Percentiles rank a stretch among this genome's conserved stretches.
Evolutionary conservation across 228 moss, liverwort and hornwort genomes (phyloP).

Genomic region (Sphagnum magellanicum): DNA sequence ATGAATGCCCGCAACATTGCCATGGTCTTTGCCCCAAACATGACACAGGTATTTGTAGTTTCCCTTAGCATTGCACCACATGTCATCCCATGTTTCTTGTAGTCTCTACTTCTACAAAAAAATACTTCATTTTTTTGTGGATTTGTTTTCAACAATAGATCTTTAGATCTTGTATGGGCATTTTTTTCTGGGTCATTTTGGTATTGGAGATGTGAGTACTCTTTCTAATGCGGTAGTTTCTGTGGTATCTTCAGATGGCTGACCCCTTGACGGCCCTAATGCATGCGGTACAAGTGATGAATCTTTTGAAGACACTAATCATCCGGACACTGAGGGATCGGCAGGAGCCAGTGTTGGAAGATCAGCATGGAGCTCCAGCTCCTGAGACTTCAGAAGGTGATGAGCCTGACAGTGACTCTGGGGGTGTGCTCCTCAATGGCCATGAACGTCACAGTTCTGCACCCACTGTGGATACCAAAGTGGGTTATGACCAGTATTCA

Average conservation of each 20-base stretch:
- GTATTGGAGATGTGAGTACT: too few relatives aligned
- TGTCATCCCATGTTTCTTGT: too few relatives aligned
- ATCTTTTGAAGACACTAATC: constrained; percentile 85
- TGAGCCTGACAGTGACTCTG: constrained; percentile 66
- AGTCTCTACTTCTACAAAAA: too few relatives aligned
- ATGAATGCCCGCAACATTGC: constrained; percentile 99
- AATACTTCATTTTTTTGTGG: too few relatives aligned
- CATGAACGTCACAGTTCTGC: constrained; percentile 36
- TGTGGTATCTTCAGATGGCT: constrained; percentile 59
- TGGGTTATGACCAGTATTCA: constrained; percentile 58
- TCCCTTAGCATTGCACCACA: too few relatives aligned
- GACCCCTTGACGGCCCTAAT: constrained; percentile 92
- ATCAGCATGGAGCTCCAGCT: constrained; percentile 29
- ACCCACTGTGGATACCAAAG: constrained; percentile 26
- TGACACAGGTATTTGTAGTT: constrained; percentile 72
- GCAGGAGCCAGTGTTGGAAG: constrained; percentile 57
- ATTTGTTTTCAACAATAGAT: too few relatives aligned
- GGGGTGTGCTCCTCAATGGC: constrained; percentile 44
- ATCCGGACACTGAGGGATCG: constrained; percentile 72
- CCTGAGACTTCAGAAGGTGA: constrained; percentile 70
- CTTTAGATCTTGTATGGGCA: too few relatives aligned
- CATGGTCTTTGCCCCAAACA: constrained; percentile 98
- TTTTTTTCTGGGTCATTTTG: too few relatives aligned
- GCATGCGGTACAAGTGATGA: constrained; percentile 99
- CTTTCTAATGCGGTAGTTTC: neutral